These are phyloP conservation scores for Vaccinium vitisidaea DNA, from an alignment of 148 eudicot species.

Conservation along the genomic window DNA sequence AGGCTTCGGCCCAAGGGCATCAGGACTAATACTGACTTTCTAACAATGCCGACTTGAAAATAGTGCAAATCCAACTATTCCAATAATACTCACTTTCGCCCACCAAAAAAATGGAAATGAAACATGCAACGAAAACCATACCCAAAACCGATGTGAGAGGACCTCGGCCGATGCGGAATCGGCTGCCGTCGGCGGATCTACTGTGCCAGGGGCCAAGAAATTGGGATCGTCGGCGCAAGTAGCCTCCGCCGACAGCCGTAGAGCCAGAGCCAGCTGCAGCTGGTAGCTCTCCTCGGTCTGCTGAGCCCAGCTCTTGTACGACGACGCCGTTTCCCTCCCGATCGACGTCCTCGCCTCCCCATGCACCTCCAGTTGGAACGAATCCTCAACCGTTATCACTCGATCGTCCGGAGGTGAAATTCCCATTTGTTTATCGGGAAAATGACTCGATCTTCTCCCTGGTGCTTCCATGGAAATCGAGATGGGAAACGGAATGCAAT, in stretches of 20 bases:
- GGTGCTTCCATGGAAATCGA: constrained; percentile 35
- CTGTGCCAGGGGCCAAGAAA: constrained; percentile 38
- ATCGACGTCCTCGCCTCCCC: constrained; percentile 18
- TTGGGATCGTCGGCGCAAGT: constrained; percentile 60
- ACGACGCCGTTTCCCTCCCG: constrained; percentile 24
- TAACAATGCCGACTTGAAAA: too few relatives aligned
- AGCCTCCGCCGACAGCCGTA: constrained; percentile 54
- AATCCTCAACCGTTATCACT: constrained; percentile 23
- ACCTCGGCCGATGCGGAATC: constrained; percentile 33
- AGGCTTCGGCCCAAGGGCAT: too few relatives aligned
- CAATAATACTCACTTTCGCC: too few relatives aligned
- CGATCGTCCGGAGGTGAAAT: constrained; percentile 15
- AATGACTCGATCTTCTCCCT: constrained; percentile 41
- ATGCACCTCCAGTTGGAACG: constrained; percentile 13
- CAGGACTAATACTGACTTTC: too few relatives aligned
- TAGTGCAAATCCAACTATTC: too few relatives aligned
- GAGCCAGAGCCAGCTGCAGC: constrained; percentile 62
- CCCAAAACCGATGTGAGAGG: constrained; percentile 66
- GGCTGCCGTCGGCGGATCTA: constrained; percentile 21
- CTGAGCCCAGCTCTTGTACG: constrained; percentile 68
- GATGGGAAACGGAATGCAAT: not conserved
- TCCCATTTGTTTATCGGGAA: constrained; percentile 31
- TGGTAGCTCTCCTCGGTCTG: constrained; percentile 75
- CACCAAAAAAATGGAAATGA: not conserved
- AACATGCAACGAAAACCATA: constrained; percentile 16